These are phyloP conservation scores for Mycena metata DNA, from an alignment of 768 basidiomycete genomes.

Conservation along the genomic window DNA sequence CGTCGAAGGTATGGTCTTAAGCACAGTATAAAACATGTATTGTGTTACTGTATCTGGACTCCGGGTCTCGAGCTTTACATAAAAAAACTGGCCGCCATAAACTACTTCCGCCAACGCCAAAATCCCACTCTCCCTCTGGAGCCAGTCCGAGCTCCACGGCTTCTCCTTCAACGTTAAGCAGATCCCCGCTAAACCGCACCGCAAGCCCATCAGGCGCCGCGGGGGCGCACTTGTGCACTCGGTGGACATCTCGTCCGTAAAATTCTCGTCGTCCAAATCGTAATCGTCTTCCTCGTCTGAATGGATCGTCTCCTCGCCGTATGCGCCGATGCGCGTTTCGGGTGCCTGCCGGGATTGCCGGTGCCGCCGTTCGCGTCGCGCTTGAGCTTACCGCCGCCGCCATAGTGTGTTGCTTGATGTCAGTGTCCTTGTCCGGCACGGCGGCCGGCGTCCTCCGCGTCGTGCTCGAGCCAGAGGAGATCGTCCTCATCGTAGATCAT, in stretches of 20 bases:
- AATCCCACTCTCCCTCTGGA: conserved; percentile 96
- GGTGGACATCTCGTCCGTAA: conserved; percentile 96
- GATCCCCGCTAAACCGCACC: conserved; percentile 89
- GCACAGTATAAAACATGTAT: too few relatives aligned
- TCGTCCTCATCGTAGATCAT: conserved; percentile 99
- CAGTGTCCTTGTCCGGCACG: conserved; percentile 93
- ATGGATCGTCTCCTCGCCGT: conserved; percentile 86
- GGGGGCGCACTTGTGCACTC: conserved; percentile 98
- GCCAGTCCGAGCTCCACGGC: conserved; percentile 93
- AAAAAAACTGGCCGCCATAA: too few relatives aligned
- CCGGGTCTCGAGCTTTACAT: too few relatives aligned
- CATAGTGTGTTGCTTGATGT: conserved; percentile 96
- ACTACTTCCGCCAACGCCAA: conserved; percentile 95
- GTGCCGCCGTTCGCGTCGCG: conserved; percentile 68
- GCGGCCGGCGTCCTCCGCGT: conserved; percentile 89
- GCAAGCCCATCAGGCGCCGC: conserved; percentile 97
- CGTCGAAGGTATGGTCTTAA: too few relatives aligned
- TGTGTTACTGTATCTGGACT: too few relatives aligned
- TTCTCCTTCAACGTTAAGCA: conserved; percentile 94
- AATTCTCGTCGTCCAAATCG: conserved; percentile 94
- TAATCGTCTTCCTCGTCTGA: conserved; percentile 93
- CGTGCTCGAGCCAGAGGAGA: conserved; percentile 91
- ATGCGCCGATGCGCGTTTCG: conserved; percentile 70
- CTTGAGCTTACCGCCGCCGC: conserved; percentile 82
- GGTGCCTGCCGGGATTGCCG: conserved; percentile 52